Base-by-base conservation (phyloP, 257 asterid genomes). In the Solanum stenotomum region DNA sequence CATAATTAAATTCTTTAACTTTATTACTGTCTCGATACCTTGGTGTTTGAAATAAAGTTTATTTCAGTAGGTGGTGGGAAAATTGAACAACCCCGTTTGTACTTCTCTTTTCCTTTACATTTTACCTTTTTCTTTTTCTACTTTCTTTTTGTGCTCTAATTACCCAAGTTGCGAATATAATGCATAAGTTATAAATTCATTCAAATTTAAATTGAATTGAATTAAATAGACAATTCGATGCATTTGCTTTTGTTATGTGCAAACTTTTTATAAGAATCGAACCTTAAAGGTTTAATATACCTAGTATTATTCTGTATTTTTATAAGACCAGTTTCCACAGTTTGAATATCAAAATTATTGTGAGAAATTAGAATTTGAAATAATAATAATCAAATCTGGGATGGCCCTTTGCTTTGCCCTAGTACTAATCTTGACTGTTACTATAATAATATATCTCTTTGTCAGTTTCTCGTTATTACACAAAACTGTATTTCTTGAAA, bases 261-360 rank as follows among this genome's bases (percentile, higher is more conserved):
- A 4, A 11, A 42, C 5, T 42, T 11, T 40, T 46, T 52, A 0
- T 23, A 63, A 63, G 2, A 61, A 0, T 23, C 1, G 13, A 1
- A 59, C 10, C 0, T 18, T 59, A 59, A 59, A 8, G 1, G 6
- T 4, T 0, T 63, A 8, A 22, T 63, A 4, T 8, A 61, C 0
- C 0, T 10, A 8, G 0, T 59, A 1, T 9, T 23, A 61, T 23
- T 0, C 0, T 61, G 0, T 1, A 8, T 16, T 15, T 15, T 1
- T 52, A 8, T 56, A 56, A 56, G 5, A 0, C 20, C 1, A 7
- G 0, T 3, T 59, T 56, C 0, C 11, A 56, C 0, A 0, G 4
- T 18, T 20, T 4, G 0, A 59, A 3, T 20, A 20, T 0, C 29
- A 61, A 63, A 63, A 23, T 23, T 63, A 63, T 23, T 70, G 10